These are phyloP conservation scores for Amaranthus cruentus DNA, from an alignment of 148 eudicot species.

Conservation along the genomic window DNA sequence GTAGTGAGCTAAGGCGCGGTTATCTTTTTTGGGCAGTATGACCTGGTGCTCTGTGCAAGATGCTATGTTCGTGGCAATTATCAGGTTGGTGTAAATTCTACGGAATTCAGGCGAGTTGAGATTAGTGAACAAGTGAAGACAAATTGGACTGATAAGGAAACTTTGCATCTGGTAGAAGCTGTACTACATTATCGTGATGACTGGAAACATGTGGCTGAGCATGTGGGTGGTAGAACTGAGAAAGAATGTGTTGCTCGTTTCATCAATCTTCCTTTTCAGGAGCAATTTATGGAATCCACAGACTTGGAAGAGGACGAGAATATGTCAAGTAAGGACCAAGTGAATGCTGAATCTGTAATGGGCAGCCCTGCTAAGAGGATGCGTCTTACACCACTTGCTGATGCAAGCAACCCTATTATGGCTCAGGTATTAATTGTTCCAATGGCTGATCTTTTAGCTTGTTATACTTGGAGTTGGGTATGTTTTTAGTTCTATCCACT, in stretches of 20 bases:
- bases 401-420: slow-evolving; percentile 96
- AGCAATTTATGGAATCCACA: slow-evolving; percentile 65
- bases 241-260: slow-evolving; percentile 83
- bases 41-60: slow-evolving; percentile 85
- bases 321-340: slow-evolving; percentile 31
- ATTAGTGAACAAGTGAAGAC: slow-evolving; percentile 66
- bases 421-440: slow-evolving; percentile 58
- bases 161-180: slow-evolving; percentile 80
- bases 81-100: slow-evolving; percentile 45
- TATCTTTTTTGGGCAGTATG: slow-evolving; percentile 48
- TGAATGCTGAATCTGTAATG: slow-evolving; percentile 28
- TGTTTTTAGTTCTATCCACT: not conserved
- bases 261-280: slow-evolving; percentile 90
- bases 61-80: slow-evolving; percentile 80
- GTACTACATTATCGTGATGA: slow-evolving; percentile 86
- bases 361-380: slow-evolving; percentile 50
- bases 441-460: not conserved
- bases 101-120: slow-evolving; percentile 90
- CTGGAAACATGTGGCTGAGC: slow-evolving; percentile 84
- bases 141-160: slow-evolving; percentile 91
- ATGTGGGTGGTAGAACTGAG: slow-evolving; percentile 77
- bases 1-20: not conserved
- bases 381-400: slow-evolving; percentile 79
- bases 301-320: slow-evolving; percentile 41
- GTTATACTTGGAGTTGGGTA: not conserved